phyloP scores from a whole-genome alignment of 768 basidiomycete genomes.

The Hydnum rufescens region DNA sequence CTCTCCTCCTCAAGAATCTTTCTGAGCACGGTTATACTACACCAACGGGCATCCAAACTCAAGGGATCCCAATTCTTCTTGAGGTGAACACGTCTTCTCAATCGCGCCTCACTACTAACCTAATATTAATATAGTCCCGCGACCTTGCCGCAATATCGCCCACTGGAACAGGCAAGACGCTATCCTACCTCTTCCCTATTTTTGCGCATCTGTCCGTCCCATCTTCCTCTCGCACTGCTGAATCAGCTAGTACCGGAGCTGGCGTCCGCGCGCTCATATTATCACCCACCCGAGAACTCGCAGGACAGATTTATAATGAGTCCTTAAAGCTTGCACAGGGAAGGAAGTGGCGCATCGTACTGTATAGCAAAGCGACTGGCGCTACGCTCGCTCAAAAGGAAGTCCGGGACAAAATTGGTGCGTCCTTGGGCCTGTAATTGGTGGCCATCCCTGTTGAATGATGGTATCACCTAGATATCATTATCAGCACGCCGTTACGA shows the following conservation, averaged over 20 bases:
- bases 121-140: slow-evolving; percentile 30
- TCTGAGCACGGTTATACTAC: slow-evolving; percentile 33
- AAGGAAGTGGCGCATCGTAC: slow-evolving; percentile 59
- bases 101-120: not conserved
- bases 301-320: slow-evolving; percentile 88
- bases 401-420: slow-evolving; percentile 41
- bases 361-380: slow-evolving; percentile 83
- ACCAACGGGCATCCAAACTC: slow-evolving; percentile 68
- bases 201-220: slow-evolving; percentile 41
- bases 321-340: slow-evolving; percentile 63
- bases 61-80: slow-evolving; percentile 60
- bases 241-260: slow-evolving; percentile 22
- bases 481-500: slow-evolving; percentile 83
- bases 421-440: not conserved
- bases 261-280: slow-evolving; percentile 67
- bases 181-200: slow-evolving; percentile 76
- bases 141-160: slow-evolving; percentile 92
- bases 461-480: slow-evolving; percentile 36
- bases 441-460: not conserved
- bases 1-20: slow-evolving; percentile 47
- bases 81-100: slow-evolving; percentile 29
- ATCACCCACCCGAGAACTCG: slow-evolving; percentile 88
- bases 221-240: slow-evolving; percentile 23
- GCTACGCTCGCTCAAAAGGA: slow-evolving; percentile 53
- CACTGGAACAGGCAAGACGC: slow-evolving; percentile 93